A percentile compares a stretch with the other conserved stretches of the same genome.
phyloP scores from a whole-genome alignment of 805 yeast genomes.

The Candida tammaniensis region DNA sequence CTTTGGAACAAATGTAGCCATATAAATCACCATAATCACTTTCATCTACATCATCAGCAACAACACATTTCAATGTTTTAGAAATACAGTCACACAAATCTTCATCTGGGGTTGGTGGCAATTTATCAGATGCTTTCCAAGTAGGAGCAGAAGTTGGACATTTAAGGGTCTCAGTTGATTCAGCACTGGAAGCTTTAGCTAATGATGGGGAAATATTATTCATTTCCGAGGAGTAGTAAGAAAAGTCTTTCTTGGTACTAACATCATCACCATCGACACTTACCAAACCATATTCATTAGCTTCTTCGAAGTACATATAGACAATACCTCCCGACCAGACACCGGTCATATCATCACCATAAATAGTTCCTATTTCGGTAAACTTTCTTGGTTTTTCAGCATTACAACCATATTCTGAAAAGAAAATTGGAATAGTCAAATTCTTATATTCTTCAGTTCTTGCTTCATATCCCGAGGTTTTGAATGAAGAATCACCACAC shows the following conservation, averaged over 20 bases:
- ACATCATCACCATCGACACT: conserved; percentile 49
- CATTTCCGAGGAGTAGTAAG: conserved; percentile 33
- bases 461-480: conserved; percentile 62
- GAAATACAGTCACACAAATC: conserved; percentile 64
- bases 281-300: conserved; percentile 78
- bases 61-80: conserved; percentile 56
- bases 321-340: conserved; percentile 96
- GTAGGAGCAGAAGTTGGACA: conserved; percentile 57
- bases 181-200: conserved; percentile 39
- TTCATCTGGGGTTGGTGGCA: conserved; percentile 79
- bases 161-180: conserved; percentile 54
- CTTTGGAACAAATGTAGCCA: conserved; percentile 52
- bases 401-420: conserved; percentile 90
- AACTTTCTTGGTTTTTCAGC: conserved; percentile 69
- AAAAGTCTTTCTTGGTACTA: conserved; percentile 60
- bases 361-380: conserved; percentile 69
- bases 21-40: conserved; percentile 62
- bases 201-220: conserved; percentile 34
- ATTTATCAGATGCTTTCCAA: conserved; percentile 66
- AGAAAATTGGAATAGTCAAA: conserved; percentile 76
- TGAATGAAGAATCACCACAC: conserved; percentile 69
- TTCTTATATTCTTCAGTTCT: conserved; percentile 72
- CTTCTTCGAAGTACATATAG: conserved; percentile 87
- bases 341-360: conserved; percentile 69
- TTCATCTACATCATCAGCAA: conserved; percentile 48